Evolutionary conservation across 1,284 basidiomycete species (phyloP), one percentile per base, ranked within the genome.

Genomic region (Golubevia pallescens): DNA sequence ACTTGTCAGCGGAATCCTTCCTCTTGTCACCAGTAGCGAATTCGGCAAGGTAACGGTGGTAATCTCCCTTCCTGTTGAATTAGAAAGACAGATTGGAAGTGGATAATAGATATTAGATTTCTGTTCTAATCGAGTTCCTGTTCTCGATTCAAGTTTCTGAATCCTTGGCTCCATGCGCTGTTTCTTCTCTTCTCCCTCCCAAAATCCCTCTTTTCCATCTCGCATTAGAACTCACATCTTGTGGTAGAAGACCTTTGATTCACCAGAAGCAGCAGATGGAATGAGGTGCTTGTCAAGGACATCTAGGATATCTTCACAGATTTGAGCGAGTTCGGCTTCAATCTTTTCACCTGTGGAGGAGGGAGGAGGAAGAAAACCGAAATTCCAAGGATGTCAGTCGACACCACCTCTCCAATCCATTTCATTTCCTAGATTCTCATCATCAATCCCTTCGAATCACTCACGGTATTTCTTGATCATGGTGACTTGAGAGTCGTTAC

Each of bases 241-340:
- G 92, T 98, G 96, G 90, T 99, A 99, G 91, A 99, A 99, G 75
- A 99, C 96, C 90, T 98, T 98, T 75, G 93, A 95, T 89, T 99
- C 97, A 86, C 97, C 96, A 70, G 94, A 93, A 70, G 94, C 95
- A 66, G 96, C 97, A 42, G 94, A 96, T 74, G 97, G 96, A 85
- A 99, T 98, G 80, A 99, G 92, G 90, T 99, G 95, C 89, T 97
- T 94, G 89, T 97, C 95, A 75, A 99, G 93, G 70, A 99, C 95
- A 78, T 95, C 92, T 80, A 99, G 93, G 86, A 99, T 99, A 87
- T 99, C 96, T 89, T 98, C 95, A 89, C 97, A 99, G 87, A 99
- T 98, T 89, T 97, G 95, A 70, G 94, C 94, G 73, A 99, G 92
- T 88, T 99, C 97, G 80, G 90, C 89, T 90, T 99, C 96, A 70